Evolutionary conservation across 805 yeast genomes (phyloP), one percentile per base, ranked within the genome.

Genomic region (Wickerhamiella azyma): DNA sequence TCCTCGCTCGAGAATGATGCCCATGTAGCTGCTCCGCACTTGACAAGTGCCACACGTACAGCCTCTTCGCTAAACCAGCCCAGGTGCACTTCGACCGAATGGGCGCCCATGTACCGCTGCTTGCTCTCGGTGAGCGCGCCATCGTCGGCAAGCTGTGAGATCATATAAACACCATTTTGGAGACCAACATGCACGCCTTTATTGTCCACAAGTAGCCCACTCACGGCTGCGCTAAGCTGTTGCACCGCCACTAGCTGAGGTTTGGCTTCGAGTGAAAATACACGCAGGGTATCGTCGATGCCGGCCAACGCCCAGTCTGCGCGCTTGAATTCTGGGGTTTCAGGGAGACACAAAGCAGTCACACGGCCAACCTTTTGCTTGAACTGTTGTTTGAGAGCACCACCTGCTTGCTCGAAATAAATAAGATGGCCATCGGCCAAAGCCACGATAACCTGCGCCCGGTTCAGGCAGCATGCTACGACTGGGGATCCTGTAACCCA

Each of bases 401-500:
- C 71, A 52, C 79, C 71, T 52, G 76, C 84, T 26, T 78, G 66
- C 60, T 89, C 96, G 60, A 92, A 89, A 61, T 89, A 89, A 2
- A 81, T 79, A 3, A 89, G 54, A 47, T 82, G 88, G 46, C 77
- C 69, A 55, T 79, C 83, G 2, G 92, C 78, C 3, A 92, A 62
- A 0, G 79, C 85, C 4, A 89, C 54, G 0, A 74, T 76, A 0
- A 88, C 66, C 60, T 92, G 97, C 2, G 72, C 69, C 19, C 70
- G 66, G 14, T 85, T 84, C 2, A 80, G 62, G 1, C 83, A 58
- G 0, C 85, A 79, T n/a, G 67, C 63, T 0, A 72, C 55, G 35
- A 92, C 70, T 19, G 71, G 66, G 17, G 78, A 74, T 2, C 92
- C 94, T 0, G 96, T 85, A 26, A 62, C 66, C 97, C 97, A 92